Evolutionary conservation across 257 asterid species (phyloP).

Genomic region (Capsicum rhomboideum): DNA sequence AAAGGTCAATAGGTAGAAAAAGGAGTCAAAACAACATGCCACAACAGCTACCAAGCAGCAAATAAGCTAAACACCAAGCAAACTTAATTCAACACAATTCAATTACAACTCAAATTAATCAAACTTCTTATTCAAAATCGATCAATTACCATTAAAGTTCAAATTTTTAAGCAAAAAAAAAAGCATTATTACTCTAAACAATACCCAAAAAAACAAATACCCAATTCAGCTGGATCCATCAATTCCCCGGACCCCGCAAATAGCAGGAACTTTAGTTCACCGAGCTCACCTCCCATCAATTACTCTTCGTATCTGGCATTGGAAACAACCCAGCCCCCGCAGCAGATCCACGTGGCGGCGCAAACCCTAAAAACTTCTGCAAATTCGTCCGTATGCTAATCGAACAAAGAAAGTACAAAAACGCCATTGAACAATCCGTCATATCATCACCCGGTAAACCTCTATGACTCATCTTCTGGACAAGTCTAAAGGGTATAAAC

Average conservation of each 20-base stretch:
- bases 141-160: not conserved
- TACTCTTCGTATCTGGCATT: constrained; percentile 75
- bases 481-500: constrained; percentile 60
- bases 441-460: constrained; percentile 81
- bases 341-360: constrained; percentile 98
- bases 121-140: not conserved
- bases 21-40: too few relatives aligned
- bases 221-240: constrained; percentile 12
- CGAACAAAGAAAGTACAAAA: constrained; percentile 78
- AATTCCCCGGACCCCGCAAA: too few relatives aligned
- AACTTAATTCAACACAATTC: not conserved
- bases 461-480: constrained; percentile 98
- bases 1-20: too few relatives aligned
- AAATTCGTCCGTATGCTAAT: constrained; percentile 87
- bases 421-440: constrained; percentile 99
- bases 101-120: not conserved
- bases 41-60: too few relatives aligned
- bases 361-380: constrained; percentile 89
- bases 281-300: constrained; percentile 10
- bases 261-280: too few relatives aligned
- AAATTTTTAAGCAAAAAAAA: not conserved
- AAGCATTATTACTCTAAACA: not conserved
- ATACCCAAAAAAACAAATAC: not conserved
- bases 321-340: constrained; percentile 88
- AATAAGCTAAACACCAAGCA: not conserved